phyloP scores from a whole-genome alignment of 441 rosid genomes.

The Gossypium gossypioides region DNA sequence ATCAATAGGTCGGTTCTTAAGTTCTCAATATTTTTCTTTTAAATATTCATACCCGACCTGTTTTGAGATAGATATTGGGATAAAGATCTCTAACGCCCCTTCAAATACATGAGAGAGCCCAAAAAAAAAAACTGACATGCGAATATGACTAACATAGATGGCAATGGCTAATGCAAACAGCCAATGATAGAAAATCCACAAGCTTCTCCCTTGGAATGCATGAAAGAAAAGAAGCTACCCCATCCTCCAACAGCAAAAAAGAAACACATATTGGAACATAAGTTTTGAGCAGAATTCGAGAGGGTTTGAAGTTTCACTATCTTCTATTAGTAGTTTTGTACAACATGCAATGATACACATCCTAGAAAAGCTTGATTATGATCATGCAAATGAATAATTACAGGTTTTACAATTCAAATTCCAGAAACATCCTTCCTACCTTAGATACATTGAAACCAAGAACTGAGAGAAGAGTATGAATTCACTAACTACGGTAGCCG shows the following conservation, averaged over 20 bases:
- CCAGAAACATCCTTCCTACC: conserved; percentile 34
- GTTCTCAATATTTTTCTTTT: too few species aligned
- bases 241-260: too few species aligned
- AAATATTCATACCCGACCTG: too few species aligned
- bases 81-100: not conserved
- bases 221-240: not conserved
- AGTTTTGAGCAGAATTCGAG: not conserved
- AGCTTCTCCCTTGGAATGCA: not conserved
- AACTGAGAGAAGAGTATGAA: conserved; percentile 78
- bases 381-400: conserved; percentile 42
- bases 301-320: conserved; percentile 12
- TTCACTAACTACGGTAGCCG: conserved; percentile 76
- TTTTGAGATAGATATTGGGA: too few species aligned
- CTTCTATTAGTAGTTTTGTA: conserved; percentile 37
- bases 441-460: conserved; percentile 67
- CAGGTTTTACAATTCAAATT: conserved; percentile 17
- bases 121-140: not conserved
- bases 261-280: not conserved
- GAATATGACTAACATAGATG: not conserved
- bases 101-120: not conserved
- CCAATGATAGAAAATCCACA: not conserved
- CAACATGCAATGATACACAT: conserved; percentile 37
- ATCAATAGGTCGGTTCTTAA: too few species aligned
- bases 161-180: not conserved
- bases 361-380: conserved; percentile 34